Evolutionary conservation across 75 land plant species (phyloP), one percentile per base, ranked within the genome.

Genomic region (Larix kaempferi): DNA sequence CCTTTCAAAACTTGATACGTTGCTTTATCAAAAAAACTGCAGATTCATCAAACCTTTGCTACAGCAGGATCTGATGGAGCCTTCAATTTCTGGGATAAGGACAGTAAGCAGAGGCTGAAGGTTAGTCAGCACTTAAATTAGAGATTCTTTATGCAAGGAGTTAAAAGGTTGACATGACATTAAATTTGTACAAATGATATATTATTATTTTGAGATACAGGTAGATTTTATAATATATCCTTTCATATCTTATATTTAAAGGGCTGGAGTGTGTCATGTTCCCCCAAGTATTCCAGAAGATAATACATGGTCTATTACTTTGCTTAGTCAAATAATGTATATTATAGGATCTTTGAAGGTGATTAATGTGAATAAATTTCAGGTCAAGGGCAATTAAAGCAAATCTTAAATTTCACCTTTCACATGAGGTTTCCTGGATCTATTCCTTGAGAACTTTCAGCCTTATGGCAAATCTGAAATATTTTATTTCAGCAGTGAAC

Each of bases 31-130:
- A 19, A 19, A 49, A n/a, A 73, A 23, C 79, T 82, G 79, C 82
- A 96, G 98, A 80, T 92, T 14, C 95, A 94, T 78, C 96, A 91
- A 73, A 96, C 99, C 17, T 94, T 96, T 81, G 95, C 93, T 55
- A 96, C 99, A 23, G 88, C 99, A 15, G 99, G 99, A 23, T 96
- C 99, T 78, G 99, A 96, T 89, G 99, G 99, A 39, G 91, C 93
- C 15, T 96, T 87, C 80, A 94, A 92, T 76, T 96, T 96, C 71
- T 96, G 99, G 99, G 99, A 96, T 76, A 96, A 96, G 76, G 98
- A 96, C 60, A 96, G 98, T 69, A 96, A 96, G 78, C 98, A 94
- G 82, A 92, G 98, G 78, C 88, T 96, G n/a, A 94, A 96, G 99
- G 99, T 96, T 59, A 59, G 61, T 64, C 52, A 25, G 41, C 13